Percentiles rank a stretch among this genome's conserved stretches.
phyloP scores from a whole-genome alignment of 2,329 filamentous ascomycete species.

The Arthrobotrys sphaeroides region DNA sequence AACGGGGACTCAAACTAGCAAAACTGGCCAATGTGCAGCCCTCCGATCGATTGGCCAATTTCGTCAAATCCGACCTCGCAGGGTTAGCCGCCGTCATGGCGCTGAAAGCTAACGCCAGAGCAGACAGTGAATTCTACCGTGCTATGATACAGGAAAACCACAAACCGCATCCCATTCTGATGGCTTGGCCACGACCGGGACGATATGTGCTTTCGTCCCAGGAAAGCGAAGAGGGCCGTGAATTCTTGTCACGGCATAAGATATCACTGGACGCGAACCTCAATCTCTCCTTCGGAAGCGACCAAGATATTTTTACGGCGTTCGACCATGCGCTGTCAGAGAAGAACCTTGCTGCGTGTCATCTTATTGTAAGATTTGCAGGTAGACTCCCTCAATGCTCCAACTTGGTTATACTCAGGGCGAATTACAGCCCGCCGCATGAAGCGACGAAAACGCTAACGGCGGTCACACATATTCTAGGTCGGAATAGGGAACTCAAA shows the following conservation, averaged over 20 bases:
- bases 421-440: not conserved
- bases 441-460: too few species aligned
- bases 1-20: constrained; percentile 18
- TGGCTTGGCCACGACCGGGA: not conserved
- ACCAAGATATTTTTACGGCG: not conserved
- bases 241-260: not conserved
- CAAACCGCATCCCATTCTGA: not conserved
- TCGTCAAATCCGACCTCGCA: constrained; percentile 11
- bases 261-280: not conserved
- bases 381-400: not conserved
- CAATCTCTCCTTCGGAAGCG: not conserved
- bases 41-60: not conserved
- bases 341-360: not conserved
- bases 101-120: not conserved
- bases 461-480: too few species aligned
- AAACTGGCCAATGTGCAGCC: not conserved
- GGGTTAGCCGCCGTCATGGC: not conserved
- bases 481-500: too few species aligned
- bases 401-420: not conserved
- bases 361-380: not conserved
- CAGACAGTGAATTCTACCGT: constrained; percentile 4
- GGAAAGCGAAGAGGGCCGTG: not conserved
- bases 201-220: not conserved
- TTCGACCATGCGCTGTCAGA: not conserved
- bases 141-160: not conserved